phyloP scores from a whole-genome alignment of 139 green algal species.

The Micromonas commoda region DNA sequence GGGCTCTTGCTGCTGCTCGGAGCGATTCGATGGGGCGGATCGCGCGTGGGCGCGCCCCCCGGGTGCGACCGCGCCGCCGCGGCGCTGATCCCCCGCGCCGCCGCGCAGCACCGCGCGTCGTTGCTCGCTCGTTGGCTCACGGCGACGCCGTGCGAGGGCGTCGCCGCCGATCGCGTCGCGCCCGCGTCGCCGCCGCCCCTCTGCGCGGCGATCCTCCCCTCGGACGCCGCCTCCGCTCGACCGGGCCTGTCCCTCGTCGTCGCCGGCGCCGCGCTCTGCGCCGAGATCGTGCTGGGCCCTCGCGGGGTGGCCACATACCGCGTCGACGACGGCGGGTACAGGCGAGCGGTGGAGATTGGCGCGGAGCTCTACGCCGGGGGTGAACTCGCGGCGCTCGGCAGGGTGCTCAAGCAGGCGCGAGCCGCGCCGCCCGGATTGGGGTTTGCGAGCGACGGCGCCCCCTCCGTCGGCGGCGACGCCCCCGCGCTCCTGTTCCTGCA shows the following conservation, averaged over 20 bases:
- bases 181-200: neutral
- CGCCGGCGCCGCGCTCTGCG: neutral
- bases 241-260: neutral
- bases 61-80: too few relatives aligned
- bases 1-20: neutral
- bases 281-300: neutral
- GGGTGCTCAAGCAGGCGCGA: neutral
- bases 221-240: too few relatives aligned
- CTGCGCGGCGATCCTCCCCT: neutral
- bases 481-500: constrained; percentile 1
- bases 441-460: neutral
- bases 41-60: neutral
- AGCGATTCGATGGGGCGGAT: neutral
- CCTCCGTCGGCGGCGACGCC: neutral
- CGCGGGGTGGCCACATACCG: neutral
- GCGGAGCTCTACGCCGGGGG: constrained; percentile 9
- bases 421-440: neutral
- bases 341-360: constrained; percentile 8
- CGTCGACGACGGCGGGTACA: neutral
- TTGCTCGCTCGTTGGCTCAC: neutral
- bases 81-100: neutral
- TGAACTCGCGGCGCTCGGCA: constrained; percentile 6
- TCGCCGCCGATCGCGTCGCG: too few relatives aligned
- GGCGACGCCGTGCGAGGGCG: neutral
- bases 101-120: neutral